Evolutionary conservation across 257 asterid genomes (phyloP).

Genomic region (Fraxinus americana): DNA sequence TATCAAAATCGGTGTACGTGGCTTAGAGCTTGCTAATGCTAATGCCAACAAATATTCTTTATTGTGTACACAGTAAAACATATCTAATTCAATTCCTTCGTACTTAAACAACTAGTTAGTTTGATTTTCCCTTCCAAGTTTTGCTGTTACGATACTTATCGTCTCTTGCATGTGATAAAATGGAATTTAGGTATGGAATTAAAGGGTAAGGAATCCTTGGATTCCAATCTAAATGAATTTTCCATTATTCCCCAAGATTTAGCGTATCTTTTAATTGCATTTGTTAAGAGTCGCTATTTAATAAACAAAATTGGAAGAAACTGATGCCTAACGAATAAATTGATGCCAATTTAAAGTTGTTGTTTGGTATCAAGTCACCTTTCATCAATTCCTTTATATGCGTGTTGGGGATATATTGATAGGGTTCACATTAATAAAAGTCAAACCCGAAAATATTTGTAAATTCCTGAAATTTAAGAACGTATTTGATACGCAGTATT

Average conservation of each 20-base stretch:
- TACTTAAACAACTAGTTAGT: no score
- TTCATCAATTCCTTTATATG: not conserved
- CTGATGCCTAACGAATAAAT: constrained; percentile 23
- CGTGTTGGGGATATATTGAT: not conserved
- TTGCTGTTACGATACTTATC: not conserved
- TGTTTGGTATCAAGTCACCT: not conserved
- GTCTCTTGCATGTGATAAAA: not conserved
- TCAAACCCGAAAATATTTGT: not conserved
- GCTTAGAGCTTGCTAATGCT: no score
- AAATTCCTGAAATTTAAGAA: not conserved
- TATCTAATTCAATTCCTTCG: no score
- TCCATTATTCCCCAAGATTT: constrained; percentile 11
- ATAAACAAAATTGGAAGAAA: not conserved
- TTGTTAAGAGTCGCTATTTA: not conserved
- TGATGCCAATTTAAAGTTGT: not conserved
- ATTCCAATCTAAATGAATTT: not conserved
- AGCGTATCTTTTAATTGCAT: constrained; percentile 6
- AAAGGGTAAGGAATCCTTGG: not conserved
- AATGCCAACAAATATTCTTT: no score
- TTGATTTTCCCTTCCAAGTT: not conserved
- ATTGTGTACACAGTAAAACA: no score
- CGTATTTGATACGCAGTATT: no score
- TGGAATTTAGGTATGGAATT: not conserved
- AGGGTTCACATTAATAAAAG: not conserved
- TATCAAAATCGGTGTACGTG: no score